Evolutionary conservation across 257 asterid species (phyloP).

Genomic region (Solanum dulcamara): DNA sequence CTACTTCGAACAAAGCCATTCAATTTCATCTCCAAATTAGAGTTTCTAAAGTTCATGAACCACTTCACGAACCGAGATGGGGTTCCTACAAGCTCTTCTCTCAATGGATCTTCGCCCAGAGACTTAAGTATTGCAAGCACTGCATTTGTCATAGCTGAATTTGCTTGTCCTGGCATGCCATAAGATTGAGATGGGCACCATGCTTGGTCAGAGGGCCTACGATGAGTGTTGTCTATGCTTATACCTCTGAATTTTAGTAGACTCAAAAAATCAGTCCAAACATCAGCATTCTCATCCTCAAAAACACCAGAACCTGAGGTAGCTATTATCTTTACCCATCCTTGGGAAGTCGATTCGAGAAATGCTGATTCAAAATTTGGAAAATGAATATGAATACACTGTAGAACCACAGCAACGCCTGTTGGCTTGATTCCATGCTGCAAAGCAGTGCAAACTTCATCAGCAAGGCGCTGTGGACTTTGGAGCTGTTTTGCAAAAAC

Average conservation of each 20-base stretch:
- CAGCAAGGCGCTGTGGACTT: constrained; percentile 75
- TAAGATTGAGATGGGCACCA: constrained; percentile 62
- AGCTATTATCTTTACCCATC: constrained; percentile 39
- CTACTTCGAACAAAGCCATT: constrained; percentile 29
- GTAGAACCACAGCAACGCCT: constrained; percentile 82
- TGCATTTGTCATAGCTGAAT: constrained; percentile 42
- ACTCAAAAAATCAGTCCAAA: constrained; percentile 67
- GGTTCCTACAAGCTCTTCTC: constrained; percentile 69
- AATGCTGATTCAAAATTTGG: constrained; percentile 40
- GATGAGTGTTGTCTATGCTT: constrained; percentile 1
- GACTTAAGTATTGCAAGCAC: constrained; percentile 49
- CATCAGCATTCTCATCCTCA: constrained; percentile 32
- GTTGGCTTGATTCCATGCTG: constrained; percentile 67
- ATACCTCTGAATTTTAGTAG: constrained; percentile 58
- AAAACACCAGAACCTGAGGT: constrained; percentile 76
- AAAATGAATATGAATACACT: constrained; percentile 62
- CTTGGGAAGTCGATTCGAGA: constrained; percentile 38
- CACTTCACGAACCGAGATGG: constrained; percentile 67
- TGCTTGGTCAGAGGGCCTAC: constrained; percentile 13
- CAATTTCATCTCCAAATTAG: constrained; percentile 47
- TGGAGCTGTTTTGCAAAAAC: constrained; percentile 83
- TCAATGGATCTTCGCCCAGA: constrained; percentile 72
- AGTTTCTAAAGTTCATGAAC: constrained; percentile 57
- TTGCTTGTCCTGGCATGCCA: constrained; percentile 19
- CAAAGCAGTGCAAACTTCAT: constrained; percentile 60